phyloP scores from a whole-genome alignment of 2,329 filamentous ascomycete species.

The Teratosphaeria pseudoeucalypti region DNA sequence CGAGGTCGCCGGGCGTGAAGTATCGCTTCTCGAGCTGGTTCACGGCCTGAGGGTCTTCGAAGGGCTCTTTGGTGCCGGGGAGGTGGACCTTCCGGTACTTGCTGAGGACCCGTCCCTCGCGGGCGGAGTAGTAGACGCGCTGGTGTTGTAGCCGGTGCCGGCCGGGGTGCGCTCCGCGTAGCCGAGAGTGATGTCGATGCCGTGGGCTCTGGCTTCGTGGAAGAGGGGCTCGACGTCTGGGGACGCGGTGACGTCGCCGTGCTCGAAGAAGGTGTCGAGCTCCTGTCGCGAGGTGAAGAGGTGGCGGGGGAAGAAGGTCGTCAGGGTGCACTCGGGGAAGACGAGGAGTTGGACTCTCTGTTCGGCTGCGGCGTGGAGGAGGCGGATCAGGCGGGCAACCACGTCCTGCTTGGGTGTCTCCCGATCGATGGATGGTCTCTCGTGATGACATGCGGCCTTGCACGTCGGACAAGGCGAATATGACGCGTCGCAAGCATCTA shows the following conservation, averaged over 20 bases:
- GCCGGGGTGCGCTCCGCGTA: constrained; percentile 41
- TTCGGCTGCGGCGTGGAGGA: constrained; percentile 37
- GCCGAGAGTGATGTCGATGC: constrained; percentile 43
- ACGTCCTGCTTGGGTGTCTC: constrained; percentile 33
- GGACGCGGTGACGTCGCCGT: constrained; percentile 31
- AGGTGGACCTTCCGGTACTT: constrained; percentile 49
- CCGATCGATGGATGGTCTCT: constrained; percentile 25
- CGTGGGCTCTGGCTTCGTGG: constrained; percentile 35
- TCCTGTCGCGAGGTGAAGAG: constrained; percentile 28
- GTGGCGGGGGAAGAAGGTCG: constrained; percentile 47
- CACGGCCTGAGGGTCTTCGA: constrained; percentile 36
- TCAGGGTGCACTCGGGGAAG: constrained; percentile 46
- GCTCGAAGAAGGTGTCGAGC: constrained; percentile 43
- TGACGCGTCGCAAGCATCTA: too few species aligned
- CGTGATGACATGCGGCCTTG: too few species aligned
- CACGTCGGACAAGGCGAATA: too few species aligned
- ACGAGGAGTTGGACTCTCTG: constrained; percentile 41
- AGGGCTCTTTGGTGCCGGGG: constrained; percentile 43
- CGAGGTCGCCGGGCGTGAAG: constrained; percentile 43
- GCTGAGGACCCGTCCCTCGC: constrained; percentile 31
- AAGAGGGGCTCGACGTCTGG: constrained; percentile 41
- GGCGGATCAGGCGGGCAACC: constrained; percentile 39
- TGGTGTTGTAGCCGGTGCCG: constrained; percentile 41
- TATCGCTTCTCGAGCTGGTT: constrained; percentile 49
- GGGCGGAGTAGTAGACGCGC: constrained; percentile 41